Conservation (phyloP, 192 early-diverging fungal genomes). For the Gigaspora rosea region DNA sequence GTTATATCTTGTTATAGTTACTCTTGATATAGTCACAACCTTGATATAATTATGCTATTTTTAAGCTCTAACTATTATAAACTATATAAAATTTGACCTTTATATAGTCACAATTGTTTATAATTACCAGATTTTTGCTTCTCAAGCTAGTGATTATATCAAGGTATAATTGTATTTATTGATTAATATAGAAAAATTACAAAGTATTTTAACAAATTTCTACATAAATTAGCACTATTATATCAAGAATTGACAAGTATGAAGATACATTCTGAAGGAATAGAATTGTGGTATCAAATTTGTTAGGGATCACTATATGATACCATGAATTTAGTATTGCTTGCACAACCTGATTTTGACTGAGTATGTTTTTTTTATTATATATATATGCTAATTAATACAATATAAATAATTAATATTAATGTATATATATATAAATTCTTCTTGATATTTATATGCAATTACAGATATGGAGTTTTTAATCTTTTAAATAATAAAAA, state of each 20-base stretch:
- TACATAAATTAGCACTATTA: no score
- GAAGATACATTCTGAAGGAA: not conserved
- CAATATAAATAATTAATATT: not conserved
- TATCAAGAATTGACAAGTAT: no score
- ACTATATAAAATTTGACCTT: no score
- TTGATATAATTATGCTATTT: no score
- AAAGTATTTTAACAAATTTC: no score
- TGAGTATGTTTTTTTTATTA: not conserved
- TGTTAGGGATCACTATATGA: not conserved
- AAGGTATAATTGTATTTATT: not conserved
- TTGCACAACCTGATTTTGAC: not conserved
- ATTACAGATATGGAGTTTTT: not conserved
- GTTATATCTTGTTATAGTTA: no score
- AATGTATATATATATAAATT: not conserved
- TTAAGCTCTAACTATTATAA: no score
- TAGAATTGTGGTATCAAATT: not conserved
- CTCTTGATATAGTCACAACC: no score
- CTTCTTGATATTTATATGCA: no score
- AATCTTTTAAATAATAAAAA: not conserved
- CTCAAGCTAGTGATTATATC: not conserved
- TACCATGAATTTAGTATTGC: not conserved
- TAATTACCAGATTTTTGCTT: not conserved
- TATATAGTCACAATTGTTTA: not conserved
- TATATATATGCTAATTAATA: no score
- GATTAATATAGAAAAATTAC: no score